phyloP scores from a whole-genome alignment of 2,329 filamentous ascomycete species.

The Pyrenophora tritici-repentis region DNA sequence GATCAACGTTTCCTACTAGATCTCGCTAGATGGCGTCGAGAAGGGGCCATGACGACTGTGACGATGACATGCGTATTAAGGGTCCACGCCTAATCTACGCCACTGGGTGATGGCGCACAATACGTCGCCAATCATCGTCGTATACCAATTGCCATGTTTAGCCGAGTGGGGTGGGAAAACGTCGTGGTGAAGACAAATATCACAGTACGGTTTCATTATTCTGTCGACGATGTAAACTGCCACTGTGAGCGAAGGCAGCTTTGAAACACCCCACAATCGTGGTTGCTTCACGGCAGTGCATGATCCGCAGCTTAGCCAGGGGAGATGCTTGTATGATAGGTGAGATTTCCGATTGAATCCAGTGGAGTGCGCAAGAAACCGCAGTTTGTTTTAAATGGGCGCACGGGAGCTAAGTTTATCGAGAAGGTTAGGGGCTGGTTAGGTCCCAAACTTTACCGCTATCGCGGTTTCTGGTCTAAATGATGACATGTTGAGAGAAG shows the following conservation, averaged over 20 bases:
- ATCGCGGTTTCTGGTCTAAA: neutral
- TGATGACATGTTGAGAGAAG: neutral
- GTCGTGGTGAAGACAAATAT: neutral
- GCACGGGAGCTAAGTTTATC: constrained; percentile 1
- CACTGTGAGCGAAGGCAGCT: neutral
- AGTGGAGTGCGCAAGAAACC: neutral
- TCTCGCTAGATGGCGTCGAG: neutral
- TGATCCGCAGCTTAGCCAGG: neutral
- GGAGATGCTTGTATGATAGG: neutral
- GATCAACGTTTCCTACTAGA: neutral
- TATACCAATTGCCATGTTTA: neutral
- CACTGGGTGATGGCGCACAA: neutral
- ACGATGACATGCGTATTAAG: constrained; percentile 8
- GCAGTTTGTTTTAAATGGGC: neutral
- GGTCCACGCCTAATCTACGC: constrained; percentile 6
- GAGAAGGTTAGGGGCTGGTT: neutral
- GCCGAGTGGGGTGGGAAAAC: neutral
- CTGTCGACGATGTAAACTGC: neutral
- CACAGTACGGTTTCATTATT: no score
- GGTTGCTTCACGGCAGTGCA: constrained; percentile 3
- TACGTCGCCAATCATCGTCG: no score
- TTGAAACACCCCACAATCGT: neutral
- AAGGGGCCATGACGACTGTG: constrained; percentile 8
- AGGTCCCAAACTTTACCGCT: neutral
- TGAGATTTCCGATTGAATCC: neutral